Percentiles rank a stretch among this genome's conserved stretches.
Conservation (phyloP, 1,139 yeast species). For the Tardiomyces digboiensis region DNA sequence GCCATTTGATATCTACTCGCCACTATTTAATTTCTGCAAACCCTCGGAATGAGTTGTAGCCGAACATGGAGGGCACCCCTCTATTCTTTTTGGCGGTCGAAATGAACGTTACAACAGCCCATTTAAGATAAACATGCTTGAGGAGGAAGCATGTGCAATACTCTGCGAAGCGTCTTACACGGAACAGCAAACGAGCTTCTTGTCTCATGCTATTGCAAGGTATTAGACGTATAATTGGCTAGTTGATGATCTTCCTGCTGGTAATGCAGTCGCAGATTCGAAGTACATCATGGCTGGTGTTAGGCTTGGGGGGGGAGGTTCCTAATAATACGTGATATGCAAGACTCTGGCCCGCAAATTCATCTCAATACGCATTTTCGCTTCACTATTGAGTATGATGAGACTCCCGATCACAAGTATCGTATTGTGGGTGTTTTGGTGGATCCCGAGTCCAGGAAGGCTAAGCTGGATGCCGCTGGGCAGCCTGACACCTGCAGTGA, state of each 20-base stretch:
- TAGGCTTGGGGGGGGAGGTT: constrained; percentile 46
- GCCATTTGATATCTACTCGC: constrained; percentile 65
- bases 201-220: constrained; percentile 66
- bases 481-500: not conserved
- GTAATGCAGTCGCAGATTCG: constrained; percentile 25
- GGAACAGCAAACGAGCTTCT: constrained; percentile 58
- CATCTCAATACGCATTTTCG: constrained; percentile 75
- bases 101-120: constrained; percentile 95
- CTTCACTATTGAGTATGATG: constrained; percentile 72
- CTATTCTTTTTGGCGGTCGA: constrained; percentile 91
- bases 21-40: constrained; percentile 71
- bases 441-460: constrained; percentile 36
- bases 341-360: constrained; percentile 47
- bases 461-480: no score
- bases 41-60: constrained; percentile 57
- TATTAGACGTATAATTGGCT: constrained; percentile 90
- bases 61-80: constrained; percentile 86
- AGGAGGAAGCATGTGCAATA: constrained; percentile 53
- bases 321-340: constrained; percentile 19
- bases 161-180: constrained; percentile 56
- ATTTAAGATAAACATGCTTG: constrained; percentile 67
- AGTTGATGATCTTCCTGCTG: constrained; percentile 92
- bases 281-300: constrained; percentile 72
- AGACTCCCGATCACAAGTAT: constrained; percentile 53
- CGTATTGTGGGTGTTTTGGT: constrained; percentile 92